phyloP scores from a whole-genome alignment of 225 moss, liverwort and hornwort species.

The Polytrichum commune region DNA sequence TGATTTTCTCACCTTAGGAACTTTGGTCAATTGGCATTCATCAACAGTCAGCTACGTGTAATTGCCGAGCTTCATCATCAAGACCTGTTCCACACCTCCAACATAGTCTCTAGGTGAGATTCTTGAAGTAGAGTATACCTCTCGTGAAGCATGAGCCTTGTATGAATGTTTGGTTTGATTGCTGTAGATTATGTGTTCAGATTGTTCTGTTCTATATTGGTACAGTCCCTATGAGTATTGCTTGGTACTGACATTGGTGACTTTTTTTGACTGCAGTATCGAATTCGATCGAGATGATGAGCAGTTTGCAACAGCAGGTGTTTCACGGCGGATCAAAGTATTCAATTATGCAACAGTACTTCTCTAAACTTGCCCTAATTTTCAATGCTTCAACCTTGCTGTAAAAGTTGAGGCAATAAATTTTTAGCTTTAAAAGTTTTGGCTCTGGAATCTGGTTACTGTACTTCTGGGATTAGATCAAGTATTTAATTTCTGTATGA shows the following conservation, averaged over 20 bases:
- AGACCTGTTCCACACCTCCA: conserved; percentile 77
- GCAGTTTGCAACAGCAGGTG: conserved; percentile 91
- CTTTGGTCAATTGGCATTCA: conserved; percentile 14
- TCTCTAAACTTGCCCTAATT: background rate
- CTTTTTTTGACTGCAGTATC: conserved; percentile 58
- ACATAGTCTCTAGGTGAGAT: conserved; percentile 89
- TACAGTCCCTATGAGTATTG: background rate
- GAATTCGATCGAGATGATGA: conserved; percentile 89
- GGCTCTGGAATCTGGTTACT: background rate
- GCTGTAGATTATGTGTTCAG: background rate
- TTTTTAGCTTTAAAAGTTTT: background rate
- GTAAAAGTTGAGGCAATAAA: no score
- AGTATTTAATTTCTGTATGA: background rate
- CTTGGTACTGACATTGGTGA: background rate
- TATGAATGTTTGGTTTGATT: background rate
- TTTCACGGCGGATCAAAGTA: conserved; percentile 91
- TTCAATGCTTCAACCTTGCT: background rate
- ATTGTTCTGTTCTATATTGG: background rate
- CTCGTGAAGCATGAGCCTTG: background rate
- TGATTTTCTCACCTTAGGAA: background rate
- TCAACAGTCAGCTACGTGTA: conserved; percentile 61
- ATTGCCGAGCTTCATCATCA: conserved; percentile 77
- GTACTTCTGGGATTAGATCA: background rate
- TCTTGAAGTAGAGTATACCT: background rate
- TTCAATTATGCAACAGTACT: conserved; percentile 79